Conservation (phyloP, 768 basidiomycete species). For the Dacryopinax primogenitus region DNA sequence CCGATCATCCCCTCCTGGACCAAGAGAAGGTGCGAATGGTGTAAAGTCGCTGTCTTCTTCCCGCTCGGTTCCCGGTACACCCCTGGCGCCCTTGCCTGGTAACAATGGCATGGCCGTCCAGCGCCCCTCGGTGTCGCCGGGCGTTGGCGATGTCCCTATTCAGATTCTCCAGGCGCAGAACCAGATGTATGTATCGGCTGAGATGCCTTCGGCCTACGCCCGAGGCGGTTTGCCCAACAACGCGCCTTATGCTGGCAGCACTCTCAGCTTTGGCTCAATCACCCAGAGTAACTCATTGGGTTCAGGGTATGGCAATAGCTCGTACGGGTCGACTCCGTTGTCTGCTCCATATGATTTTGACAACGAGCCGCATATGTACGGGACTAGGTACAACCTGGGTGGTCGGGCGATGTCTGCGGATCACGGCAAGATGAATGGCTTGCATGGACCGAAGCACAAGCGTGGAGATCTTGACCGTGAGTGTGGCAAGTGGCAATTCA, state of each 20-base stretch:
- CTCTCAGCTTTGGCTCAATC: not conserved
- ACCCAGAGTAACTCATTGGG: not conserved
- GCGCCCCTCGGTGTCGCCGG: not conserved
- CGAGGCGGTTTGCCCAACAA: not conserved
- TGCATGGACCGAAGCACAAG: constrained; percentile 90
- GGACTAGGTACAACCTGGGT: constrained; percentile 17
- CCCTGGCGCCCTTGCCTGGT: constrained; percentile 38
- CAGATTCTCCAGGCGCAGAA: not conserved
- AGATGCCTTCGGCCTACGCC: not conserved
- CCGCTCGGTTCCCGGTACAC: constrained; percentile 75
- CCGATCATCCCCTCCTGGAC: constrained; percentile 57
- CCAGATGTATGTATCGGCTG: not conserved
- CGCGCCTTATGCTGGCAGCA: not conserved
- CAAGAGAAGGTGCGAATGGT: constrained; percentile 46
- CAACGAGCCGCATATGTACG: constrained; percentile 20
- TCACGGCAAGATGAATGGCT: constrained; percentile 74
- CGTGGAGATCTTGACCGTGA: constrained; percentile 84
- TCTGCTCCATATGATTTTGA: constrained; percentile 25
- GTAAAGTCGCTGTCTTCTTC: constrained; percentile 30
- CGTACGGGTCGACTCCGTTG: constrained; percentile 11
- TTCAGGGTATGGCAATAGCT: not conserved
- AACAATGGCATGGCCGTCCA: constrained; percentile 36
- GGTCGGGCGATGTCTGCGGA: constrained; percentile 29
- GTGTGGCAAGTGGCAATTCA: constrained; percentile 35
- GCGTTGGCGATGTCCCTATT: not conserved